phyloP scores from a whole-genome alignment of 495 filamentous ascomycete genomes.

The Aspergillus avenaceus region DNA sequence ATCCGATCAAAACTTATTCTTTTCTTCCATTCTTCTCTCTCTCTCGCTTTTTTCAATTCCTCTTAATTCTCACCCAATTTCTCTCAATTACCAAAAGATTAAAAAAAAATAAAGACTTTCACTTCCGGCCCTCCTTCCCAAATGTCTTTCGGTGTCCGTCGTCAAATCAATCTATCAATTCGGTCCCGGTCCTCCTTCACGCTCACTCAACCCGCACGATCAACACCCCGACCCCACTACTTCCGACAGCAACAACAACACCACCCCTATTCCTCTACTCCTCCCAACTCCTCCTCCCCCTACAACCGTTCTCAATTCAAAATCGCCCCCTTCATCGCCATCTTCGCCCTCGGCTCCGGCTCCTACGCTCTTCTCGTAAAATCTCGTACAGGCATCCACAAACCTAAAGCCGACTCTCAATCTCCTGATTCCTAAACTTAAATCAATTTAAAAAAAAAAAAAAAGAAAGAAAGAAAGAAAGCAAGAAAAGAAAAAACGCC shows the following conservation, averaged over 20 bases:
- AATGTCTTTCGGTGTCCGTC: slow-evolving; percentile 1
- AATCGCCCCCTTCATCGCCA: slow-evolving; percentile 60
- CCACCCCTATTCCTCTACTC: slow-evolving; percentile 13
- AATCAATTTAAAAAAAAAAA: too few species aligned
- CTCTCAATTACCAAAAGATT: not conserved
- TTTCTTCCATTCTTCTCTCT: not conserved
- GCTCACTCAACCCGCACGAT: slow-evolving; percentile 2
- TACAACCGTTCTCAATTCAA: slow-evolving; percentile 50
- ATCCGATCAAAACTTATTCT: not conserved
- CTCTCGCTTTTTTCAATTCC: not conserved
- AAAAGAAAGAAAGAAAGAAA: slow-evolving; percentile 9
- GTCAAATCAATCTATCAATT: not conserved
- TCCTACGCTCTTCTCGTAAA: slow-evolving; percentile 62
- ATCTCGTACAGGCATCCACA: slow-evolving; percentile 43
- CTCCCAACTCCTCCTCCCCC: slow-evolving; percentile 16
- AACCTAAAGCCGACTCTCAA: slow-evolving; percentile 6
- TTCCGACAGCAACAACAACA: slow-evolving; percentile 4
- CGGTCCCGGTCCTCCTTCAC: not conserved
- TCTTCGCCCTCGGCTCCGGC: slow-evolving; percentile 54
- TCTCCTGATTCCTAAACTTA: slow-evolving; percentile 1
- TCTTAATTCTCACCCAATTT: not conserved
- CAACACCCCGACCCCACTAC: slow-evolving; percentile 6
- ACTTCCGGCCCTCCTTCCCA: not conserved
- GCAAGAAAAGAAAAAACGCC: slow-evolving; percentile 3
- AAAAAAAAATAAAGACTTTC: too few species aligned